Base-by-base conservation (phyloP, 2,329 filamentous ascomycete species). In the Thielaviopsis ethacetica region DNA sequence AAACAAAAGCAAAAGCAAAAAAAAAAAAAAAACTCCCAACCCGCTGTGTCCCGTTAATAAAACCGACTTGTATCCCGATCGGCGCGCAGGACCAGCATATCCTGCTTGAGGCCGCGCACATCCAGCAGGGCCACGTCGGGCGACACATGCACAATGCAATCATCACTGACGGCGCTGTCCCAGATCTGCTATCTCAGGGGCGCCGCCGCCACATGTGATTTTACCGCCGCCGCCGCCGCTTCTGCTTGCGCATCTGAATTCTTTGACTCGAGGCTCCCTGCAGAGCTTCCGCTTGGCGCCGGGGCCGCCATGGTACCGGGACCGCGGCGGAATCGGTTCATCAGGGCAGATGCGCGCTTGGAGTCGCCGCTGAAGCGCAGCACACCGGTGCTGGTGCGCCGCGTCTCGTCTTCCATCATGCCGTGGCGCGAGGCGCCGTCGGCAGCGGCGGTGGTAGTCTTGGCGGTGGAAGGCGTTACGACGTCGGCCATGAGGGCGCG, bases 171-270 rank as follows among this genome's bases (percentile, higher is more conserved):
- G 12, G 53, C 47, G 50, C 49, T 47, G 50, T 61, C 56, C 57
- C 57, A 61, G 15, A 61, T 61, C 38, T 59, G 53, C 57, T 61
- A 61, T 51, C 54, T 61, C 53, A 57, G 49, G 54, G 54, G 34
- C n/a, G 30, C 19, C 1, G 27, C 30, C 5, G 27, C n/a, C 27
- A 54, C 21, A 21, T 49, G 44, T 49, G 44, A 49, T 4, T 5
- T n/a, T 2, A 30, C 55, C 13, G 51, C 55, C 10, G 55, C 24
- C 1, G 59, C 21, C 15, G 59, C 51, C 27, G 51, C 53, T 41
- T 41, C 7, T 24, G 53, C 50, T 19, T 27, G 5, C n/a, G 19
- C 30, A 17, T 41, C 7, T 24, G 26, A 17, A 19, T 38, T 17
- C n/a, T 34, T 54, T 10, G 27, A 38, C 7, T 38, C 15, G 7